Evolutionary conservation across 176 grass and related monocot genomes (phyloP).

Genomic region (Juncus inflexus): DNA sequence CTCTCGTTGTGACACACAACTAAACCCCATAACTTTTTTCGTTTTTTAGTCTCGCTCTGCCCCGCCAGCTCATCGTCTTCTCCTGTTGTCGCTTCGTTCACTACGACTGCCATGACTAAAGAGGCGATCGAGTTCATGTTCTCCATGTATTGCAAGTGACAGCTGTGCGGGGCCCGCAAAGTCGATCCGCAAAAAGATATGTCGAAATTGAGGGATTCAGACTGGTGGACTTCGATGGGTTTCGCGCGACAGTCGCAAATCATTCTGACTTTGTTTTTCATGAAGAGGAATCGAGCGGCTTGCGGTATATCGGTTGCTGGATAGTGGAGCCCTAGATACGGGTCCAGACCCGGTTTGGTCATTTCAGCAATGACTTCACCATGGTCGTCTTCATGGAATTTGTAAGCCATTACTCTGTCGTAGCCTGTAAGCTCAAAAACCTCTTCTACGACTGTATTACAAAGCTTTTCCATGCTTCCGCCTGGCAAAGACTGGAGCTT

Average conservation of each 20-base stretch:
- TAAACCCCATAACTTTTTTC: conserved; percentile 82
- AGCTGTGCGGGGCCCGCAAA: conserved; percentile 75
- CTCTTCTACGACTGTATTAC: conserved; percentile 69
- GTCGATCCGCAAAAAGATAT: conserved; percentile 82
- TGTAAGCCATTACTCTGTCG: conserved; percentile 95
- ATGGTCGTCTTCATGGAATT: conserved; percentile 94
- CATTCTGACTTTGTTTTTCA: conserved; percentile 94
- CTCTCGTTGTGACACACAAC: conserved; percentile 88
- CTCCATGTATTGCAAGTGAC: conserved; percentile 95
- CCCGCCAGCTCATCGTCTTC: conserved; percentile 24
- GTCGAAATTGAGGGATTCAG: conserved; percentile 50
- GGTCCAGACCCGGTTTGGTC: conserved; percentile 79
- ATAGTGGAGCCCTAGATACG: conserved; percentile 86
- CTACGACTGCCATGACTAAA: conserved; percentile 80
- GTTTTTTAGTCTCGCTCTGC: conserved; percentile 44
- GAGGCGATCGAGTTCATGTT: conserved; percentile 98
- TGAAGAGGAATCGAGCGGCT: conserved; percentile 84
- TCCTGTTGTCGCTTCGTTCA: conserved; percentile 38
- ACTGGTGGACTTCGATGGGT: conserved; percentile 62
- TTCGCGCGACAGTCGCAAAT: conserved; percentile 81
- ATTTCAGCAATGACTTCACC: conserved; percentile 75
- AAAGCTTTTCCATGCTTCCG: conserved; percentile 60
- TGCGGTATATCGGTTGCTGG: conserved; percentile 94
- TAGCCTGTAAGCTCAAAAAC: conserved; percentile 92
- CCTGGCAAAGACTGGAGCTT: conserved; percentile 80